Percentiles rank a stretch among this genome's conserved stretches.
Evolutionary conservation across 106 monocot species (phyloP).

Genomic region (Cymbidium sinense): DNA sequence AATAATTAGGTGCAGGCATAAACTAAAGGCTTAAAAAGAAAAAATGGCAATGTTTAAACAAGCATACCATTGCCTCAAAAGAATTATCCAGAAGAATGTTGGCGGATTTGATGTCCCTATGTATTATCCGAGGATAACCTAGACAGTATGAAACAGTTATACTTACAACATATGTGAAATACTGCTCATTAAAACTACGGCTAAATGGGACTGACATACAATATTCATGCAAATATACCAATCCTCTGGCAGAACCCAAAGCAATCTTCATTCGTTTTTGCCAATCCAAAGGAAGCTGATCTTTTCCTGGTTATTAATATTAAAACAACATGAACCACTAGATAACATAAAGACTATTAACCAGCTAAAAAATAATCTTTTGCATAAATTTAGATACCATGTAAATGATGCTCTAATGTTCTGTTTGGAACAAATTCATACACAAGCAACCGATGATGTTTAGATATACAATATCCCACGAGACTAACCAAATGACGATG

Average conservation of each 20-base stretch:
- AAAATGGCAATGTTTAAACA: too few relatives aligned
- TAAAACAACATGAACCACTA: too few relatives aligned
- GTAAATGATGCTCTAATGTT: slow-evolving; percentile 83
- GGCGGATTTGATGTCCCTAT: slow-evolving; percentile 88
- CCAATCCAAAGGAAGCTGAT: slow-evolving; percentile 58
- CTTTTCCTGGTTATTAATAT: slow-evolving; percentile 23
- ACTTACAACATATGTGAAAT: too few relatives aligned
- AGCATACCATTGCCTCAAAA: slow-evolving; percentile 80
- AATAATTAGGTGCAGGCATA: too few relatives aligned
- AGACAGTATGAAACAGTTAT: too few relatives aligned
- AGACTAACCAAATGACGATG: slow-evolving; percentile 77
- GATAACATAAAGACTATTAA: too few relatives aligned
- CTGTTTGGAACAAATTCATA: slow-evolving; percentile 79
- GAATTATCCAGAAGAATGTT: slow-evolving; percentile 79
- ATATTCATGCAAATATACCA: slow-evolving; percentile 88
- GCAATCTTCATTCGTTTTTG: slow-evolving; percentile 68
- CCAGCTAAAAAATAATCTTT: too few relatives aligned
- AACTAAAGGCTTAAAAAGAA: slow-evolving; percentile 1
- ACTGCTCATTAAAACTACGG: too few relatives aligned
- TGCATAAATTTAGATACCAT: slow-evolving; percentile 63
- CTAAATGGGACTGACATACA: too few relatives aligned
- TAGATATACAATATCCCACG: slow-evolving; percentile 71
- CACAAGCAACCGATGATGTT: slow-evolving; percentile 59
- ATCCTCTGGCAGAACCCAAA: slow-evolving; percentile 69
- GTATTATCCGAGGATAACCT: slow-evolving; percentile 85